Evolutionary conservation across 176 grass and related monocot genomes (phyloP), one percentile per base, ranked within the genome.

Genomic region (Oryza glaberrima): DNA sequence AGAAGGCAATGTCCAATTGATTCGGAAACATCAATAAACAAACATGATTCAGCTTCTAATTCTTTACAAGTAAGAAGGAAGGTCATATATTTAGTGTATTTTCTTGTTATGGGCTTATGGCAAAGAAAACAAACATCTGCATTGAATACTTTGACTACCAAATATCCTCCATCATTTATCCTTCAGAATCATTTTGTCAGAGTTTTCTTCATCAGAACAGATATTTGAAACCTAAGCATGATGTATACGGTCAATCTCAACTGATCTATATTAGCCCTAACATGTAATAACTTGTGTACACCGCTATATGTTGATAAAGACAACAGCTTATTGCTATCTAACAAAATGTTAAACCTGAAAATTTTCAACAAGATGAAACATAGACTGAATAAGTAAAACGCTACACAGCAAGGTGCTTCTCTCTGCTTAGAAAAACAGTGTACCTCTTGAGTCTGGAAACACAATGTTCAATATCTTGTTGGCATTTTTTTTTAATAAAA

Each of bases 1-100:
- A 73, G 30, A 81, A 70, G 71, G 49, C 74, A 16, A 82, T 60
- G 48, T 48, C 6, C 41, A 43, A 76, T 32, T 56, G 14, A 77
- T 65, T 58, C 38, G 65, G 25, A 46, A 77, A 69, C 25, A 85
- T 69, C 23, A 85, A 2, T 58, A 82, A 83, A 35, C 56, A 4
- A 58, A 46, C 19, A 58, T 8, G 28, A 35, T 82, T 60, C 9
- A 70, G 36, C 60, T 20, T 61, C 51, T 82, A 44, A 60, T 43
- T 4, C 34, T 56, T 58, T 17, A 82, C 20, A 72, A 69, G 38
- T 26, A 19, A 43, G 35, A 54, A 68, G 51, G 26, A 80, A 47
- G 11, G 8, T 81, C 30, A 71, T 7, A 60, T 13, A 70, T 60
- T 35, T 26, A 82, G 6, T 58, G 49, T 15, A 58, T 58, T 82